Evolutionary conservation across 1,139 yeast species (phyloP), one percentile per base, ranked within the genome.

Genomic region (Lodderomyces parapsilosis): DNA sequence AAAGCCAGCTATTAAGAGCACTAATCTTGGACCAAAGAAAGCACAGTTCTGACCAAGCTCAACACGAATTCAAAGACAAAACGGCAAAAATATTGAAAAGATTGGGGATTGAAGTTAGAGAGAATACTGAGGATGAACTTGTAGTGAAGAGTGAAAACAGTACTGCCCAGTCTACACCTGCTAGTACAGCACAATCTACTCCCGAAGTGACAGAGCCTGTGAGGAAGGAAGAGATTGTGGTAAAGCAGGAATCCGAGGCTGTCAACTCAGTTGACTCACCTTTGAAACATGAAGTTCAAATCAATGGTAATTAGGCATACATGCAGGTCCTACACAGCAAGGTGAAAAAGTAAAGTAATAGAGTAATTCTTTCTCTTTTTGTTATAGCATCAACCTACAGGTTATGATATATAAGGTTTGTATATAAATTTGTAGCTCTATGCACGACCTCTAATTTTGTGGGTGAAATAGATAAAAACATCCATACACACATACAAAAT

Each of bases 21-120:
- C 51, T 71, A 45, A 56, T 71, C n/a, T 49, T 68, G 41, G 55
- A 59, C 4, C 57, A 61, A 38, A 60, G 76, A 43, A 63, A 60
- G 45, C 27, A 25, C 4, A 61, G 65, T 2, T 15, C 13, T 10
- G 36, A 35, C 13, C 17, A 36, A 2, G 32, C 34, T 4, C 19
- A 27, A 13, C 59, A 56, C 22, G 37, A 36, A 18, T 59, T 60
- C 28, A 55, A 57, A 3, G 42, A 55, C 30, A 48, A 43, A 22
- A 58, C 67, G 9, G 50, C 50, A n/a, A 47, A 49, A 14, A 46
- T 66, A 4, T 59, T 71, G 41, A 42, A 44, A 18, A 49, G 52
- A 10, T 54, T 63, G 34, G 60, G 55, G 15, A 48, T 69, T 25
- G 41, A 43, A 39, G 43, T 50, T 27, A 36, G 50, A 27, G 46